Percentiles rank a stretch among this genome's conserved stretches.
phyloP scores from a whole-genome alignment of 2,329 filamentous ascomycete genomes.

The Xylaria sp. region DNA sequence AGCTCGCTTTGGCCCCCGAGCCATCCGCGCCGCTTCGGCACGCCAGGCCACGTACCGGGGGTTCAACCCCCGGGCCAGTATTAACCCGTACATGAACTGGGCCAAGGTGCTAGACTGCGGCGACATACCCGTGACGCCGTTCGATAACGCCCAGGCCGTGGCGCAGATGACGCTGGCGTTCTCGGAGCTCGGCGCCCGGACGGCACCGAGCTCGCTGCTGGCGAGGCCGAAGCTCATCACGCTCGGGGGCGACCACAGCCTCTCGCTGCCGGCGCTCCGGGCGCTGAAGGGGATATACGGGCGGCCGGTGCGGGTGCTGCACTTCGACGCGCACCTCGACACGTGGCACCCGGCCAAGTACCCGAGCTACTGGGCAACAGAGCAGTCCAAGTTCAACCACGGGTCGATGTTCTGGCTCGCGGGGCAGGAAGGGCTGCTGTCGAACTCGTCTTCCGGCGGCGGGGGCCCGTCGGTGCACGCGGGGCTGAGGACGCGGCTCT shows the following conservation, averaged over 20 bases:
- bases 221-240: conserved; percentile 65
- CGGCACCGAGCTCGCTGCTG: conserved; percentile 43
- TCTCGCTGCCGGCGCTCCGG: conserved; percentile 71
- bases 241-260: conserved; percentile 74
- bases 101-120: conserved; percentile 69
- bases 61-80: conserved; percentile 79
- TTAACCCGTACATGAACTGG: conserved; percentile 78
- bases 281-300: conserved; percentile 68
- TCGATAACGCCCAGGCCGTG: conserved; percentile 83
- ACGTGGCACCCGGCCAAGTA: conserved; percentile 87
- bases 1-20: conserved; percentile 83
- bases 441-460: conserved; percentile 56
- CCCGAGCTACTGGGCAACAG: conserved; percentile 72
- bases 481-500: conserved; percentile 78
- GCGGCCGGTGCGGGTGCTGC: conserved; percentile 68
- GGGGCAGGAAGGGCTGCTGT: conserved; percentile 77
- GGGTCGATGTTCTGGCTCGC: conserved; percentile 93
- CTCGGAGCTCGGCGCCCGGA: conserved; percentile 63
- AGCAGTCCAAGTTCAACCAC: conserved; percentile 81
- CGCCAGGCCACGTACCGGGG: conserved; percentile 81
- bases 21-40: conserved; percentile 82
- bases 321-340: conserved; percentile 81
- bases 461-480: conserved; percentile 76
- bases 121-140: conserved; percentile 84
- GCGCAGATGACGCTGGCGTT: conserved; percentile 85